Conservation (phyloP, 805 yeast species). For the Saccharomycopsis synnaedendra region DNA sequence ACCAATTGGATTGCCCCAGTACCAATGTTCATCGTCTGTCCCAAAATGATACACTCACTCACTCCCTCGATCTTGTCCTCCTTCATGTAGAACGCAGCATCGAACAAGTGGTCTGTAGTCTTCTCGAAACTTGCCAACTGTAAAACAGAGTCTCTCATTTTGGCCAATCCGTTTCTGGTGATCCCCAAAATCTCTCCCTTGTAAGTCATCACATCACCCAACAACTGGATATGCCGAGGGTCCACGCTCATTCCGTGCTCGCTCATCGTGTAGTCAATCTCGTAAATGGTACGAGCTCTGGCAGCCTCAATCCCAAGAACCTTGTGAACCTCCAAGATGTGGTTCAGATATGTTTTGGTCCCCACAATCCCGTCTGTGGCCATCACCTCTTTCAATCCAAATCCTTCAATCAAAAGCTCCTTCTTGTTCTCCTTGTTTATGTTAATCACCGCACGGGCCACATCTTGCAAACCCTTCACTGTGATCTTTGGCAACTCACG, state of each 20-base stretch:
- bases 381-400: conserved; percentile 94
- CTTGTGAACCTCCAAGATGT: conserved; percentile 75
- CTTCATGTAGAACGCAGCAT: conserved; percentile 97
- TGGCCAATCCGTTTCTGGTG: conserved; percentile 94
- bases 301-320: conserved; percentile 98
- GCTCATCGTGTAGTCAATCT: conserved; percentile 95
- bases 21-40: conserved; percentile 96
- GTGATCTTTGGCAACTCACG: conserved; percentile 79
- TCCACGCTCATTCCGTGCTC: conserved; percentile 99
- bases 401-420: conserved; percentile 94
- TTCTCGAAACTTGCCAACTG: conserved; percentile 96
- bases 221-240: conserved; percentile 95
- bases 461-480: conserved; percentile 86
- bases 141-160: conserved; percentile 96
- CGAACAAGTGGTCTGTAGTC: conserved; percentile 96
- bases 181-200: conserved; percentile 98
- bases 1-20: conserved; percentile 92
- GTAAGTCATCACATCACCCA: conserved; percentile 98
- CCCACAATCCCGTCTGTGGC: conserved; percentile 95
- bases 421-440: conserved; percentile 77
- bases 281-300: conserved; percentile 80
- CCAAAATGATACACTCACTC: conserved; percentile 91
- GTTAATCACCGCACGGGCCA: conserved; percentile 92
- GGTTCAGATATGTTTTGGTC: conserved; percentile 78
- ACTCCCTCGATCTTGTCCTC: conserved; percentile 95